phyloP scores from a whole-genome alignment of 371 early-diverging fungal species.

The Apophysomyces trapeziformis region DNA sequence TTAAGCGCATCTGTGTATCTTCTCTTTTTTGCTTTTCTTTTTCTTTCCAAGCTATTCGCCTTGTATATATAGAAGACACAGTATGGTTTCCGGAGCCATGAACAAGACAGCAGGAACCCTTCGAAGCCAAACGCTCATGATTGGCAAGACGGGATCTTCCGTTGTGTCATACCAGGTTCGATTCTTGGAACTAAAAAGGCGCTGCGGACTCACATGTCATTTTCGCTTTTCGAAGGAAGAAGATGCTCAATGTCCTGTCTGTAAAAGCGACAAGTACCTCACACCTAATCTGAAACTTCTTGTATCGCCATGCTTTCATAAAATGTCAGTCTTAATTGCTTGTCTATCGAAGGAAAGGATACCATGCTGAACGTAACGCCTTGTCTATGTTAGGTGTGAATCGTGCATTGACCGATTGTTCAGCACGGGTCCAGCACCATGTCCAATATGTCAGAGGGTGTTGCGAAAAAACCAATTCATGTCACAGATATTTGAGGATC shows the following conservation, averaged over 20 bases:
- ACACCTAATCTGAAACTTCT: conserved; percentile 92
- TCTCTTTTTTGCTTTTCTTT: too few species aligned
- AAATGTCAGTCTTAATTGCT: conserved; percentile 68
- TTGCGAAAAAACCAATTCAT: conserved; percentile 87
- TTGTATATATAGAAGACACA: too few species aligned
- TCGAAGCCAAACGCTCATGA: conserved; percentile 41
- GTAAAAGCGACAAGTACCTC: conserved; percentile 93
- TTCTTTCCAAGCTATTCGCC: too few species aligned
- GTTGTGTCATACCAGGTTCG: conserved; percentile 52
- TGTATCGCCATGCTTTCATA: conserved; percentile 98
- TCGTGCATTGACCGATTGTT: conserved; percentile 88
- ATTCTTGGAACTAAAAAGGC: not conserved
- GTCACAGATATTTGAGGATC: conserved; percentile 91
- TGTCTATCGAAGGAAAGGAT: too few species aligned
- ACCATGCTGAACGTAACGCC: too few species aligned
- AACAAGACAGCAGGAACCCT: conserved; percentile 27
- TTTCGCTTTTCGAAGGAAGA: conserved; percentile 38
- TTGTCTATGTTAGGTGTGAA: conserved; percentile 75
- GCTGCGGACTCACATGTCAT: not conserved
- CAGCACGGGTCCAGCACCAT: conserved; percentile 87
- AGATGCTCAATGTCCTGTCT: conserved; percentile 94
- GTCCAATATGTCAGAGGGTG: conserved; percentile 87
- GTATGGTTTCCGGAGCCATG: conserved; percentile 2
- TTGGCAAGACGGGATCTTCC: conserved; percentile 48
- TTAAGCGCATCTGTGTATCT: too few species aligned